Evolutionary conservation across 176 grass and related monocot species (phyloP), one percentile per base, ranked within the genome.

Genomic region (Aegilops bicornis): DNA sequence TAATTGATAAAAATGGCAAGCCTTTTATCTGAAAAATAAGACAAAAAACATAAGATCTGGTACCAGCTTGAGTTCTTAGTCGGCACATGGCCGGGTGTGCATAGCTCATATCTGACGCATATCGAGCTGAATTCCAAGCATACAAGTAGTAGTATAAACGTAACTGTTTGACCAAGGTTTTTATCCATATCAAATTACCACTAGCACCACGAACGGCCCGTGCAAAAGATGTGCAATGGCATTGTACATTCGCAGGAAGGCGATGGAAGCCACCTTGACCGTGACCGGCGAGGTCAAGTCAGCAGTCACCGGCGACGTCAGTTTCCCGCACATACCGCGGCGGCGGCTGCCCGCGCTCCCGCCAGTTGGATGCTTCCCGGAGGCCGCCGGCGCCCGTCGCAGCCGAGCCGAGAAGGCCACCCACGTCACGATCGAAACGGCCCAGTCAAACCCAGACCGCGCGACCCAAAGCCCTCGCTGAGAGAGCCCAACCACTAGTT

Each of bases 311-410:
- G 72, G 72, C 71, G 71, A 74, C 40, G 6, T 22, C 54, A 22
- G 5, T 27, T 29, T 30, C 33, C 69, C 8, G 62, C 79, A 16
- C 1, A 3, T 11, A 36, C 81, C 48, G 65, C 45, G 33, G 78
- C 17, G 37, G 40, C 64, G 73, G 70, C 71, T 47, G 40, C 15
- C 15, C 24, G 2, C 39, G 27, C 8, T 35, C 25, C 36, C 52
- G 74, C 82, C 69, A 43, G 29, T 56, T 66, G 89, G 84, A 90
- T 83, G 84, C 73, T 87, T 90, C 89, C 11, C 14, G 73, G 84
- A 32, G 52, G 48, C 64, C 84, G 52, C 79, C 31, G 86, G 39
- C 9, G 65, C 65, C 43, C 16, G 50, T 30, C 22, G 5, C 35
- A 3, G 5, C 24, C 0, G 10, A 40, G 5, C 17, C 0, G 7